Conservation (phyloP, 164 flowering plant genomes). For the Berberis thunbergii region DNA sequence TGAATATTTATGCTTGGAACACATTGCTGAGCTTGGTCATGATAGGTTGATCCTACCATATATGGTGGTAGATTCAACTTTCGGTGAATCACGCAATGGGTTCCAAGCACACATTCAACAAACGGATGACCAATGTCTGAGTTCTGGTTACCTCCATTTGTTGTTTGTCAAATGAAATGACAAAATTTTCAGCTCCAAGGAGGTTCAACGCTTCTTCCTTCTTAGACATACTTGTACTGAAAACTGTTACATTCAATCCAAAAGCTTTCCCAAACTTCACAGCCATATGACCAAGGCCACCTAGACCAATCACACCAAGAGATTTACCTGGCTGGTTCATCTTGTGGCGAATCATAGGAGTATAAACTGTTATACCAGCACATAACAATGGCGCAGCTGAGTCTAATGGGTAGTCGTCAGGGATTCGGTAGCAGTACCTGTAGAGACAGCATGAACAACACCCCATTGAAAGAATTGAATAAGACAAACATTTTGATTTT, state of each 20-base stretch:
- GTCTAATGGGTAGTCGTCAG: slow-evolving; percentile 51
- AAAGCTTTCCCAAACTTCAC: slow-evolving; percentile 80
- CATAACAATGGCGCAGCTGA: slow-evolving; percentile 73
- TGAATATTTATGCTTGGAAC: too few species aligned
- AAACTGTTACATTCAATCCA: slow-evolving; percentile 59
- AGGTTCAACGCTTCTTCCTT: slow-evolving; percentile 54
- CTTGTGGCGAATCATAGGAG: slow-evolving; percentile 70
- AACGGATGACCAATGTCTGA: background rate
- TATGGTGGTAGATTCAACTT: background rate
- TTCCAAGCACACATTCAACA: background rate
- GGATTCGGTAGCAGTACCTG: slow-evolving; percentile 70
- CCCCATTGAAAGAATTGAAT: background rate
- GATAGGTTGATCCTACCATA: too few species aligned
- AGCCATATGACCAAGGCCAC: slow-evolving; percentile 86
- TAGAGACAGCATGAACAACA: background rate
- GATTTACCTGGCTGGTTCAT: slow-evolving; percentile 84
- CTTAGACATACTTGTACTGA: slow-evolving; percentile 69
- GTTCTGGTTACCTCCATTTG: slow-evolving; percentile 51
- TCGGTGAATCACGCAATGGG: background rate
- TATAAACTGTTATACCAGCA: slow-evolving; percentile 76
- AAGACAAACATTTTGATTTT: background rate
- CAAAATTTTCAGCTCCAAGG: slow-evolving; percentile 68
- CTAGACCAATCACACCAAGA: slow-evolving; percentile 72
- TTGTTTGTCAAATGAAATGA: slow-evolving; percentile 54
- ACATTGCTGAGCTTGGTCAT: too few species aligned